Percentiles rank a stretch among this genome's conserved stretches.
These are phyloP conservation scores for Ascocoryne sarcoides DNA, from an alignment of 2,329 filamentous ascomycete genomes.

Conservation along the genomic window DNA sequence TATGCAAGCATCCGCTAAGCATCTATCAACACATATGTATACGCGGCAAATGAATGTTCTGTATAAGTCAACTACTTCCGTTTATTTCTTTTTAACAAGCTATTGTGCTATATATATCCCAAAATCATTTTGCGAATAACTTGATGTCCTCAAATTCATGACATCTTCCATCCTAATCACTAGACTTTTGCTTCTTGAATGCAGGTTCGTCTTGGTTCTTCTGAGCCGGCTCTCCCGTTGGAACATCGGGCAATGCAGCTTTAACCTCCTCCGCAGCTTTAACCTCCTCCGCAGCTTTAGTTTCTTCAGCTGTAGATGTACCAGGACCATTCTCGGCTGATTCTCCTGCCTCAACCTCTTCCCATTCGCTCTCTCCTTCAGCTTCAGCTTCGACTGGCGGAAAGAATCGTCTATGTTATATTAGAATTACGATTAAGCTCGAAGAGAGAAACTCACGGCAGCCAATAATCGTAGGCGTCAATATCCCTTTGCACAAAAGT, in stretches of 20 bases:
- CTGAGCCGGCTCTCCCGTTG: conserved; percentile 27
- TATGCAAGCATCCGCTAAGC: too few species aligned
- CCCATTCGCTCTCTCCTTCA: conserved; percentile 13
- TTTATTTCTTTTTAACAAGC: too few species aligned
- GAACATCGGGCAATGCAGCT: conserved; percentile 31
- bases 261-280: conserved; percentile 19
- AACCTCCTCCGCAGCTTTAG: conserved; percentile 7
- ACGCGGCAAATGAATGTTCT: too few species aligned
- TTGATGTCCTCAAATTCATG: conserved; percentile 2
- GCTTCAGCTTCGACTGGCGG: conserved; percentile 33
- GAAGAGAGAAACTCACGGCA: conserved; percentile 56
- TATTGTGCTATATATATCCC: too few species aligned
- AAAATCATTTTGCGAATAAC: too few species aligned
- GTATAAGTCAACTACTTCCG: too few species aligned
- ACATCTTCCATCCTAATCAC: conserved; percentile 1
- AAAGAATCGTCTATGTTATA: conserved; percentile 35
- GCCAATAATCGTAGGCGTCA: conserved; percentile 54
- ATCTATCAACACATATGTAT: too few species aligned
- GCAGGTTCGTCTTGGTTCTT: conserved; percentile 22
- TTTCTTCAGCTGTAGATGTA: conserved; percentile 9
- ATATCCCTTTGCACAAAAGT: conserved; percentile 75
- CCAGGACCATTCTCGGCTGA: conserved; percentile 20
- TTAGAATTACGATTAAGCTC: conserved; percentile 1
- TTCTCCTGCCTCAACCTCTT: conserved; percentile 21
- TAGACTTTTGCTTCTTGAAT: conserved; percentile 30